These are phyloP conservation scores for Colletotrichum tamarilloi DNA, from an alignment of 2,329 filamentous ascomycete genomes.

Conservation along the genomic window DNA sequence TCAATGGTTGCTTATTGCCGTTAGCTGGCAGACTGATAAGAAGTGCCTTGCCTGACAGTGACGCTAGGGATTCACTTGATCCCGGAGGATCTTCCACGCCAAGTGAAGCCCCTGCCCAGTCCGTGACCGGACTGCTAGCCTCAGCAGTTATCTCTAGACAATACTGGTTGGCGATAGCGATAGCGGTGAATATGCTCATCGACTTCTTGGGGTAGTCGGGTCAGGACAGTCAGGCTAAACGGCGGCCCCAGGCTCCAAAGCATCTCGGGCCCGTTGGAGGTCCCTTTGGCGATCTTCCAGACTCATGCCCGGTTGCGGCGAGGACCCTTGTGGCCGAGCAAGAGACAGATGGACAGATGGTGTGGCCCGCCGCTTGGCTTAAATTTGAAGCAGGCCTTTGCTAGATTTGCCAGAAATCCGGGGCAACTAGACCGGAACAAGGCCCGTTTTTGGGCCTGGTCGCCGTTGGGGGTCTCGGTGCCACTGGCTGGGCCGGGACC, in stretches of 20 bases:
- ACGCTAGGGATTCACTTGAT: conserved; percentile 3
- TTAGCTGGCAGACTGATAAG: neutral
- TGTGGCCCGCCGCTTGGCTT: conserved; percentile 25
- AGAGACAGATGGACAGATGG: conserved; percentile 21
- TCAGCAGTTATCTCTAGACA: conserved; percentile 7
- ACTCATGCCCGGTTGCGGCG: conserved; percentile 34
- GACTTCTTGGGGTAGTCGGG: conserved; percentile 13
- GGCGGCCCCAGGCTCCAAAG: conserved; percentile 16
- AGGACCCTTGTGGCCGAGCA: conserved; percentile 33
- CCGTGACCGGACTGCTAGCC: conserved; percentile 29
- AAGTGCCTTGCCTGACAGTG: neutral
- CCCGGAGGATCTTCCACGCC: conserved; percentile 36
- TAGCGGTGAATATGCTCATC: conserved; percentile 25
- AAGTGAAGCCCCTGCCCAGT: conserved; percentile 22
- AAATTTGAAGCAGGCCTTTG: conserved; percentile 28
- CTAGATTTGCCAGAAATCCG: conserved; percentile 35
- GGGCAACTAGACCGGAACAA: conserved; percentile 34
- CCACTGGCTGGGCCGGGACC: conserved; percentile 32
- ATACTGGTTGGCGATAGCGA: conserved; percentile 25
- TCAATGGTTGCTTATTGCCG: conserved; percentile 28
- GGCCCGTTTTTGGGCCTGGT: conserved; percentile 33
- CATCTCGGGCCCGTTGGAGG: conserved; percentile 21
- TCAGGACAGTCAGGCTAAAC: conserved; percentile 21
- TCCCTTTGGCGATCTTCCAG: conserved; percentile 33
- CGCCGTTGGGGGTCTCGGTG: conserved; percentile 28